Evolutionary conservation across 495 filamentous ascomycete genomes (phyloP), one percentile per base, ranked within the genome.

Genomic region (Parachaetomium inaequale): DNA sequence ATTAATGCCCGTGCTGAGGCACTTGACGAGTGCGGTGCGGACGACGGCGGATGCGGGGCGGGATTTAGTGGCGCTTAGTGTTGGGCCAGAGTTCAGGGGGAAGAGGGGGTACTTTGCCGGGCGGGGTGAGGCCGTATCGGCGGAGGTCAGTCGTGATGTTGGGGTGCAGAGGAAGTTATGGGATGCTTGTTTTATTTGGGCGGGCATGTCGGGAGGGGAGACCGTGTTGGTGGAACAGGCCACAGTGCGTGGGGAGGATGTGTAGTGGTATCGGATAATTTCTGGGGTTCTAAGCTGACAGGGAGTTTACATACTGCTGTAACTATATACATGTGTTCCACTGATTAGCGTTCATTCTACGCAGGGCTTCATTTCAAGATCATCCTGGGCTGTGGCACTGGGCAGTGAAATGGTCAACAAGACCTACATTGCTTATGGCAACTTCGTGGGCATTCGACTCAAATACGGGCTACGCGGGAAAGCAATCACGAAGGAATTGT

Each of bases 31-130:
- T 5, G 4, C 21, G 2, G 5, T 56, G 15, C 53, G 53, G 23
- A 56, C 53, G 21, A 56, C 34, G 1, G 15, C 21, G 4, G 34
- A 43, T 4, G 53, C 53, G 23, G 53, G 53, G 1, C 21, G 25
- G 12, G 53, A 56, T 43, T 21, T 56, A 15, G 53, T 43, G 11
- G 53, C 53, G 21, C 11, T 56, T 2, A 56, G 53, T 7, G 53
- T 56, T n/a, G 53, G 34, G 14, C 1, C 11, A 2, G 21, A 42
- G 53, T 56, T 56, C 14, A 10, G 19, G 12, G 53, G 25, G 1
- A 56, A 56, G 23, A 42, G 36, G 19, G 53, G 53, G 14, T 43
- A 42, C 38, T 42, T 42, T 43, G 19, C 43, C 5, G 36, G 23
- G 2, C 21, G 7, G 23, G 12, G 10, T 1, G 21, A 43, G 25